Conservation (phyloP, 352 stramenopile genomes). For the Phytopythium sindhum region DNA sequence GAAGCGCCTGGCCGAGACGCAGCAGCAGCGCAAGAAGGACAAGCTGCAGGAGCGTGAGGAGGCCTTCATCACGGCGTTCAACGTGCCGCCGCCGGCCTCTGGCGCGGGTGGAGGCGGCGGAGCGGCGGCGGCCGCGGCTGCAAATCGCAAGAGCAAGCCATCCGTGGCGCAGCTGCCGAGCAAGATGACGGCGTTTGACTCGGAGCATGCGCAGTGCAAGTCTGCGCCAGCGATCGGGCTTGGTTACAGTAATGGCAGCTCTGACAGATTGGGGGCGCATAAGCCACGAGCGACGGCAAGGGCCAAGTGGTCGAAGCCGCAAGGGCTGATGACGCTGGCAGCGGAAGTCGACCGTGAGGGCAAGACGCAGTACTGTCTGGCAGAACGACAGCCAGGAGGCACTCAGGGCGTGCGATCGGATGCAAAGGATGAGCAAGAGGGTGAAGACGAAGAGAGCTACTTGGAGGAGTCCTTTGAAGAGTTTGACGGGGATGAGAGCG, state of each 20-base stretch:
- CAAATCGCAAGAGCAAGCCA: slow-evolving; percentile 43
- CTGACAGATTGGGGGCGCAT: slow-evolving; percentile 8
- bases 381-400: slow-evolving; percentile 9
- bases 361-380: slow-evolving; percentile 26
- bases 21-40: slow-evolving; percentile 46
- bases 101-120: neutral
- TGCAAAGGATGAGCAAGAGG: slow-evolving; percentile 7
- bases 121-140: slow-evolving; percentile 2
- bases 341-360: slow-evolving; percentile 34
- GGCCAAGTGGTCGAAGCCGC: slow-evolving; percentile 57
- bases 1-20: slow-evolving; percentile 71
- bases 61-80: slow-evolving; percentile 79
- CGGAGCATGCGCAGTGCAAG: slow-evolving; percentile 23
- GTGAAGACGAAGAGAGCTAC: slow-evolving; percentile 53
- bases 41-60: slow-evolving; percentile 60
- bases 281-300: slow-evolving; percentile 9
- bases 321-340: slow-evolving; percentile 36
- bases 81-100: slow-evolving; percentile 30
- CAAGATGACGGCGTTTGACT: slow-evolving; percentile 11
- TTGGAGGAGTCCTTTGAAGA: slow-evolving; percentile 84
- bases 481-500: slow-evolving; percentile 48
- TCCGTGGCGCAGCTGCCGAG: slow-evolving; percentile 40
- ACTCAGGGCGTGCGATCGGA: neutral
- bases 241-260: slow-evolving; percentile 9
- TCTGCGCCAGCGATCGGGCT: slow-evolving; percentile 47